phyloP scores from a whole-genome alignment of 768 basidiomycete genomes.

The Pholiota microspora region DNA sequence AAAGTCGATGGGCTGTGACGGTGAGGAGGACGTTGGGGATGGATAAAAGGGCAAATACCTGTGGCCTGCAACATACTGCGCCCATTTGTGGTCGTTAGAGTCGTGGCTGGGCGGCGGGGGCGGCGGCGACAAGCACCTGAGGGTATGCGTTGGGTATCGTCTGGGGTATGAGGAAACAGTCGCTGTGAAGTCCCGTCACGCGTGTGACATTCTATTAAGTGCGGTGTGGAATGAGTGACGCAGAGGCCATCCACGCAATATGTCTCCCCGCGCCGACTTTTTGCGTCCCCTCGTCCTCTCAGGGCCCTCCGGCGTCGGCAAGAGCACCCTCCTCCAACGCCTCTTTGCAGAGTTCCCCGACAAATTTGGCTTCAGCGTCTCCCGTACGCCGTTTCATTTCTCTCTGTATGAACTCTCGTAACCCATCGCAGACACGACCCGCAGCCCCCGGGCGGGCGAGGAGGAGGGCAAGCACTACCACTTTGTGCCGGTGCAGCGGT shows the following conservation, averaged over 20 bases:
- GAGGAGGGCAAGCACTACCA: conserved; percentile 82
- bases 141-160: neutral
- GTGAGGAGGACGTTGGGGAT: conserved; percentile 1
- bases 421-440: conserved; percentile 75
- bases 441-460: conserved; percentile 80
- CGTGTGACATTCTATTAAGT: neutral
- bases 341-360: conserved; percentile 81
- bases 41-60: conserved; percentile 38
- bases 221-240: neutral
- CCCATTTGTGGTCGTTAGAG: conserved; percentile 56
- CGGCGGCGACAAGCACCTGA: conserved; percentile 1
- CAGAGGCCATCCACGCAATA: neutral
- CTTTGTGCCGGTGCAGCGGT: conserved; percentile 72
- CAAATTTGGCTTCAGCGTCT: conserved; percentile 91
- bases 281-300: conserved; percentile 75
- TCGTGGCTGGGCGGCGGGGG: neutral
- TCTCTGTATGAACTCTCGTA: conserved; percentile 10
- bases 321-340: conserved; percentile 82
- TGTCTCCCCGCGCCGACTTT: conserved; percentile 10
- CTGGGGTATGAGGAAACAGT: neutral
- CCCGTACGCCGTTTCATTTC: conserved; percentile 53
- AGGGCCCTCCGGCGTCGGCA: conserved; percentile 92
- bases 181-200: too few relatives aligned
- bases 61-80: conserved; percentile 80
- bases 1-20: conserved; percentile 83